Conservation (phyloP, 768 basidiomycete genomes). For the Chlorophyllum brunneum region DNA sequence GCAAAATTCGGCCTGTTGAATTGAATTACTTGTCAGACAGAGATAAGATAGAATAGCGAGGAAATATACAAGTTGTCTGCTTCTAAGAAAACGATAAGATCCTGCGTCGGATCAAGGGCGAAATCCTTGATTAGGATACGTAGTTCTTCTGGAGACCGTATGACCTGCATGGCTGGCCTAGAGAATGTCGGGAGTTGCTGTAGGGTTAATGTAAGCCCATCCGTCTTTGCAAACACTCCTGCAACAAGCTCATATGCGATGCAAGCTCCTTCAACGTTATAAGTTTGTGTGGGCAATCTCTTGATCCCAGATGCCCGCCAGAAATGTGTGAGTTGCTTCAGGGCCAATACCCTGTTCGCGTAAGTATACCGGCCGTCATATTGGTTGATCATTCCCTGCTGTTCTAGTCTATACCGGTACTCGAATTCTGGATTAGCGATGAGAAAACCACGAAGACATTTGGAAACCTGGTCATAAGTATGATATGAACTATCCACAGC, state of each 20-base stretch:
- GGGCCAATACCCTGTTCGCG: background rate
- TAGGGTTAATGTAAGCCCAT: constrained; percentile 17
- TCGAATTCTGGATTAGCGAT: constrained; percentile 1
- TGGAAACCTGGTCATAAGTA: background rate
- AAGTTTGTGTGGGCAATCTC: background rate
- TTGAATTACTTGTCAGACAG: background rate
- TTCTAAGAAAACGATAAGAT: constrained; percentile 45
- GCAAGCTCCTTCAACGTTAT: constrained; percentile 18
- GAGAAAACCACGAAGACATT: background rate
- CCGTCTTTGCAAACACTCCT: constrained; percentile 50
- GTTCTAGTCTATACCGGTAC: constrained; percentile 6
- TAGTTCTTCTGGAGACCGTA: constrained; percentile 27
- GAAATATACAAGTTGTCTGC: constrained; percentile 13
- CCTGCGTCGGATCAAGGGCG: constrained; percentile 64
- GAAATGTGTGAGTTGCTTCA: background rate
- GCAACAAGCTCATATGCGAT: constrained; percentile 59
- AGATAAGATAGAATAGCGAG: background rate
- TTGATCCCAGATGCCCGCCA: background rate
- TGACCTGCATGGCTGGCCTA: constrained; percentile 13
- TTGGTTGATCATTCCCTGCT: background rate
- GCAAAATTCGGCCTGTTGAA: constrained; percentile 10
- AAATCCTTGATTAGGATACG: constrained; percentile 48
- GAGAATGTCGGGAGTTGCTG: constrained; percentile 24
- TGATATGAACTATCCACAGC: background rate
- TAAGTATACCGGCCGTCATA: background rate